phyloP scores from a whole-genome alignment of 2,329 filamentous ascomycete genomes.

The Ceratocystis papillata region DNA sequence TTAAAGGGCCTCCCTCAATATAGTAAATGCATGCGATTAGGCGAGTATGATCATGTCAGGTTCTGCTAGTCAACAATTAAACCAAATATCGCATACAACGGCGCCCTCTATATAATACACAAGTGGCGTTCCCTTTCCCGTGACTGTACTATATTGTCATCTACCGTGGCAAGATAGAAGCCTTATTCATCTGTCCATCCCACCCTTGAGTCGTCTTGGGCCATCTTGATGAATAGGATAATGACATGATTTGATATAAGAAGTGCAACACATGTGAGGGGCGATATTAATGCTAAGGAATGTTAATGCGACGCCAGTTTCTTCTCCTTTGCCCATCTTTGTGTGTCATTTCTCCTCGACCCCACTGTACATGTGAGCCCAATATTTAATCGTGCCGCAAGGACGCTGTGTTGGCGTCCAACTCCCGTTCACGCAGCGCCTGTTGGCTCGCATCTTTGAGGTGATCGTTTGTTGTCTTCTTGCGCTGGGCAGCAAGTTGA shows the following conservation, averaged over 20 bases:
- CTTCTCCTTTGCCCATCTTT: background rate
- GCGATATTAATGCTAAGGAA: no score
- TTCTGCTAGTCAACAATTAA: background rate
- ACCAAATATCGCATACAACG: background rate
- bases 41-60: background rate
- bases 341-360: background rate
- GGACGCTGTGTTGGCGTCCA: constrained; percentile 45
- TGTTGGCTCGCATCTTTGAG: constrained; percentile 57
- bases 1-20: background rate
- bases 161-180: no score
- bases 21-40: background rate
- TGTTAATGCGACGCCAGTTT: no score
- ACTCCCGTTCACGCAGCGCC: constrained; percentile 55
- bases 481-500: constrained; percentile 65
- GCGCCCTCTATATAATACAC: no score
- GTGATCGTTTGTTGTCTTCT: constrained; percentile 56
- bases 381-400: constrained; percentile 32
- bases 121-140: no score
- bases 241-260: no score
- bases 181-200: no score
- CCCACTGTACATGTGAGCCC: background rate
- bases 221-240: no score
- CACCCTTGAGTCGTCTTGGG: no score
- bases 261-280: no score
- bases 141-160: no score